These are phyloP conservation scores for Nicotiana benthamiana DNA, from an alignment of 257 asterid species.

Conservation along the genomic window DNA sequence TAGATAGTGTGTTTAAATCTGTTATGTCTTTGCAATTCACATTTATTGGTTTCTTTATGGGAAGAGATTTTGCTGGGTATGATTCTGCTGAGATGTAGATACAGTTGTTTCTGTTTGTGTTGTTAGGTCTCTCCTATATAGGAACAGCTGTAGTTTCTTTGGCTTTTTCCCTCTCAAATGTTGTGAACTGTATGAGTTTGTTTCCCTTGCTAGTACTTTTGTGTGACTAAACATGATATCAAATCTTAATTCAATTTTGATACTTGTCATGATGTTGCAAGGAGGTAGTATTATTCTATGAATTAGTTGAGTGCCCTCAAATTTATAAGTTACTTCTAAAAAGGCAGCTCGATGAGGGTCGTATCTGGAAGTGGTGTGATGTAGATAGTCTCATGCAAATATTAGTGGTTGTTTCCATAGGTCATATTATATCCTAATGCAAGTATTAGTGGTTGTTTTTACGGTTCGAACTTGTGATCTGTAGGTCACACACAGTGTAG, in stretches of 20 bases:
- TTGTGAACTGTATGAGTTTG: conserved; percentile 1
- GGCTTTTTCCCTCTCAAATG: not conserved
- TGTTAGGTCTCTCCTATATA: conserved; percentile 16
- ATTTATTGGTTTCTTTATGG: conserved; percentile 1
- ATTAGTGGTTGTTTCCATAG: no score
- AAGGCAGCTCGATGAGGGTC: no score
- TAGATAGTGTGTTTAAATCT: conserved; percentile 10
- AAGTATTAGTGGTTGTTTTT: no score
- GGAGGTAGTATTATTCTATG: not conserved
- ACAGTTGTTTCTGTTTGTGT: conserved; percentile 19
- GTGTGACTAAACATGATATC: conserved; percentile 1
- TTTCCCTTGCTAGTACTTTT: conserved; percentile 9
- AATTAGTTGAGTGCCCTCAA: not conserved
- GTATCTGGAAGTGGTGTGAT: no score
- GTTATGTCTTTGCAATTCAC: not conserved
- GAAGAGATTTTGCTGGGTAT: conserved; percentile 12
- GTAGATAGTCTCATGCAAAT: no score
- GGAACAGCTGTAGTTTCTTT: conserved; percentile 21
- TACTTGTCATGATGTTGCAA: not conserved
- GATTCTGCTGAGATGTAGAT: conserved; percentile 33
- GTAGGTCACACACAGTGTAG: no score
- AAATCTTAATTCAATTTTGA: conserved; percentile 14
- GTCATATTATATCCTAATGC: no score
- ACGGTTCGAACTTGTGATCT: no score
- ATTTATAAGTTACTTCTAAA: no score